These are phyloP conservation scores for Plasmodium gaboni DNA, from an alignment of 169 alveolate species.

Conservation along the genomic window DNA sequence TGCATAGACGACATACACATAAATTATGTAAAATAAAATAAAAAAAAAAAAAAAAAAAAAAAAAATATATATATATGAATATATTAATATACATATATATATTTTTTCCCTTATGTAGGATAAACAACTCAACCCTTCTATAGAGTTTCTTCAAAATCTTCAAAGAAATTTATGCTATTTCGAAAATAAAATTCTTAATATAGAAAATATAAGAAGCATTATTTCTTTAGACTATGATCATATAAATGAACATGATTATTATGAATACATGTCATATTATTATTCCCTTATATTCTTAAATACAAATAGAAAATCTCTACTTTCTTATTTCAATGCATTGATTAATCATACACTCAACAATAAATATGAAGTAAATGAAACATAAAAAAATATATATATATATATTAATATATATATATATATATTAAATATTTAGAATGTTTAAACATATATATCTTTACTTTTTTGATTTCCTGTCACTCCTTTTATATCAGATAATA, in stretches of 20 bases:
- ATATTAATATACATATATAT: not conserved
- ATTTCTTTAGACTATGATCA: slow-evolving; percentile 56
- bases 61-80: not conserved
- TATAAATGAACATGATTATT: slow-evolving; percentile 30
- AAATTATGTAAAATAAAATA: slow-evolving; percentile 36
- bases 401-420: not conserved
- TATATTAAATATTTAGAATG: not conserved
- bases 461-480: not conserved
- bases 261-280: slow-evolving; percentile 26
- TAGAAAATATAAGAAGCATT: slow-evolving; percentile 64
- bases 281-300: slow-evolving; percentile 48
- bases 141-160: slow-evolving; percentile 62
- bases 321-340: slow-evolving; percentile 54
- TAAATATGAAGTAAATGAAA: slow-evolving; percentile 24
- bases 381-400: not conserved
- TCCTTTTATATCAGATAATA: slow-evolving; percentile 8
- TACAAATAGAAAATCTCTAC: slow-evolving; percentile 28
- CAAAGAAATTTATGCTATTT: slow-evolving; percentile 70
- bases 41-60: not conserved
- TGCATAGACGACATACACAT: slow-evolving; percentile 73
- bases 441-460: not conserved
- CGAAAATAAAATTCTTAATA: slow-evolving; percentile 45
- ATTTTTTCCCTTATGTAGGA: slow-evolving; percentile 25
- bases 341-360: slow-evolving; percentile 29
- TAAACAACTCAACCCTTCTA: slow-evolving; percentile 34